These are phyloP conservation scores for Pulveroboletus sp. DNA, from an alignment of 768 basidiomycete species.

Conservation along the genomic window DNA sequence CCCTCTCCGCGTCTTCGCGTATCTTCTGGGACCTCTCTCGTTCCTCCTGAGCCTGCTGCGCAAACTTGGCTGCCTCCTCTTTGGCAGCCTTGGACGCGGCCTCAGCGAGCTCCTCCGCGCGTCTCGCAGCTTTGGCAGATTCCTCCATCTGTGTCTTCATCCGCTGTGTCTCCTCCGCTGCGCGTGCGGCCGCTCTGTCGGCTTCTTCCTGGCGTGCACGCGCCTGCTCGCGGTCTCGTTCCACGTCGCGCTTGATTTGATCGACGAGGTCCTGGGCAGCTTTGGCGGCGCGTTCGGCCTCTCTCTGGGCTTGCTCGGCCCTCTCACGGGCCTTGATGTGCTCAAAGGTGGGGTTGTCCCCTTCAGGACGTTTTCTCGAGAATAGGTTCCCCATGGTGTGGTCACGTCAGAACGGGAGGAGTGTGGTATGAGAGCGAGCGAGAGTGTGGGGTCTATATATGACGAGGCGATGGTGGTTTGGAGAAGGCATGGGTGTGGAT, in stretches of 20 bases:
- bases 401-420: too few species aligned
- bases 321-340: slow-evolving; percentile 8
- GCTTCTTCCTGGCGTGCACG: slow-evolving; percentile 11
- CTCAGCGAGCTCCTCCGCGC: slow-evolving; percentile 9
- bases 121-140: not conserved
- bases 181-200: not conserved
- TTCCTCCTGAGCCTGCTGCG: slow-evolving; percentile 13
- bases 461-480: not conserved
- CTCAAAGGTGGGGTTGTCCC: slow-evolving; percentile 8
- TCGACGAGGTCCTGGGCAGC: slow-evolving; percentile 1
- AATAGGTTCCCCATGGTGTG: slow-evolving; percentile 9
- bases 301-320: slow-evolving; percentile 9
- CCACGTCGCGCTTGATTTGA: slow-evolving; percentile 4
- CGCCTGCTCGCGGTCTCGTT: slow-evolving; percentile 8
- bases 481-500: not conserved
- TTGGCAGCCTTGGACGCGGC: slow-evolving; percentile 7
- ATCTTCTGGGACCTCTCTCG: slow-evolving; percentile 9
- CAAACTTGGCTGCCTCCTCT: slow-evolving; percentile 17
- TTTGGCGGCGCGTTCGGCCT: slow-evolving; percentile 5
- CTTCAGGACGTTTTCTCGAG: slow-evolving; percentile 4
- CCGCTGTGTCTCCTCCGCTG: slow-evolving; percentile 1
- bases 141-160: slow-evolving; percentile 17
- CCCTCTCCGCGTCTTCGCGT: slow-evolving; percentile 15
- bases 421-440: too few species aligned
- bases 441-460: too few species aligned